These are phyloP conservation scores for Hsuehochloa calcarea DNA, from an alignment of 176 grass and related monocot genomes.

Conservation along the genomic window DNA sequence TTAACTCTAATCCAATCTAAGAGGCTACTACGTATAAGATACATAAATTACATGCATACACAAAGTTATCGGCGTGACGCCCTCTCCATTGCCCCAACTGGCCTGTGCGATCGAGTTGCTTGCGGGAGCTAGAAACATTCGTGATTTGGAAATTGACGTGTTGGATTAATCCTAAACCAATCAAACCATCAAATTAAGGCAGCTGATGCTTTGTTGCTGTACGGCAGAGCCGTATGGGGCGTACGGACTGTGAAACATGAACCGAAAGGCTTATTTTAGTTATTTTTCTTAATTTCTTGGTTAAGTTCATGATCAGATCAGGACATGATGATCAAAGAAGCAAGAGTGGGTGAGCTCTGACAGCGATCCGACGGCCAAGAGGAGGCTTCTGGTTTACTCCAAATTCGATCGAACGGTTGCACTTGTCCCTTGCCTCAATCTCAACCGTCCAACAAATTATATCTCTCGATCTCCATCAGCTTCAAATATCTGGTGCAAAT, in stretches of 20 bases:
- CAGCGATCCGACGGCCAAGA: neutral
- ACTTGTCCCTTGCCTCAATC: neutral
- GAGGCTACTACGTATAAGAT: too few species aligned
- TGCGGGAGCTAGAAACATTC: neutral
- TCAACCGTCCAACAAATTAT: neutral
- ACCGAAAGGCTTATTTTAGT: neutral
- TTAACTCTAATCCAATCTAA: too few species aligned
- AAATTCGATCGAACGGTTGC: neutral
- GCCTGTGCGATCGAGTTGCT: conserved; percentile 10
- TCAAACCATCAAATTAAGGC: neutral
- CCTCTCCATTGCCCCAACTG: neutral
- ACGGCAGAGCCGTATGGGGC: neutral
- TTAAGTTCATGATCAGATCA: too few species aligned
- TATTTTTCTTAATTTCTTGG: neutral
- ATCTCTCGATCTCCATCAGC: neutral
- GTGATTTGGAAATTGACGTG: neutral
- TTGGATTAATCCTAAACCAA: neutral
- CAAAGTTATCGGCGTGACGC: neutral
- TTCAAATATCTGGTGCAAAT: neutral
- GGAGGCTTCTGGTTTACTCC: neutral
- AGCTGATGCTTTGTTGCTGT: neutral
- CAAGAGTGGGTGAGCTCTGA: neutral
- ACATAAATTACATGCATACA: neutral
- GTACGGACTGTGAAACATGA: conserved; percentile 13
- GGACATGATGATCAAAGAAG: neutral